Evolutionary conservation across 768 basidiomycete genomes (phyloP).

Genomic region (Terana coerulea): DNA sequence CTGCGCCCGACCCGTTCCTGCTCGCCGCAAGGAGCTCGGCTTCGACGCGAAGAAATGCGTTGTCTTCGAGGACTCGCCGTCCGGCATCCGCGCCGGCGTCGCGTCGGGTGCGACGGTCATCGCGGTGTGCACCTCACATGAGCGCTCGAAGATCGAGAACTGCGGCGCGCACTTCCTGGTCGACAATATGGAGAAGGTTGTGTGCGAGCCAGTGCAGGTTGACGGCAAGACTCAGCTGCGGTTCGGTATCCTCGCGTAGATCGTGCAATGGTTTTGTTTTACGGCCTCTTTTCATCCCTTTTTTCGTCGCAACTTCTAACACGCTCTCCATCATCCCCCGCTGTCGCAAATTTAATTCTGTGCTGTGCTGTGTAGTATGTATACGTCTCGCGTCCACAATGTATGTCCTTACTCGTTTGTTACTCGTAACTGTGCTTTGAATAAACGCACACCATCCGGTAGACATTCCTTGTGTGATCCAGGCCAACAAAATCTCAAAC

Average conservation of each 20-base stretch:
- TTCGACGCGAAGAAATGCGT: constrained; percentile 56
- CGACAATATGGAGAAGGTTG: constrained; percentile 49
- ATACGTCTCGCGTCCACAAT: no score
- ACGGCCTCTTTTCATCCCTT: no score
- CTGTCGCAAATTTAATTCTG: no score
- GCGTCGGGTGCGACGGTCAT: constrained; percentile 72
- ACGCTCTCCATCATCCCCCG: no score
- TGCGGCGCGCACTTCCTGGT: constrained; percentile 56
- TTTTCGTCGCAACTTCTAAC: no score
- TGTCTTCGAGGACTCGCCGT: constrained; percentile 74
- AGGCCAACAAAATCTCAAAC: no score
- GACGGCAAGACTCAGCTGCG: constrained; percentile 33
- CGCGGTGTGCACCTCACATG: constrained; percentile 73
- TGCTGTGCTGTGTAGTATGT: no score
- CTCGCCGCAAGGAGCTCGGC: constrained; percentile 59
- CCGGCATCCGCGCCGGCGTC: constrained; percentile 64
- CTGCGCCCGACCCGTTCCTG: constrained; percentile 60
- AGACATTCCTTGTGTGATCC: no score
- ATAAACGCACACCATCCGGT: no score
- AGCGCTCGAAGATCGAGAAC: constrained; percentile 48
- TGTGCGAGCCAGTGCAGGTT: constrained; percentile 37
- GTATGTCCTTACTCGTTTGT: no score
- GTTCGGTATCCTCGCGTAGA: constrained; percentile 36
- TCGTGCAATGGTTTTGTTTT: no score
- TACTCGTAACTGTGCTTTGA: no score